Base-by-base conservation (phyloP, 1,139 yeast species). In the Candida sp. region DNA sequence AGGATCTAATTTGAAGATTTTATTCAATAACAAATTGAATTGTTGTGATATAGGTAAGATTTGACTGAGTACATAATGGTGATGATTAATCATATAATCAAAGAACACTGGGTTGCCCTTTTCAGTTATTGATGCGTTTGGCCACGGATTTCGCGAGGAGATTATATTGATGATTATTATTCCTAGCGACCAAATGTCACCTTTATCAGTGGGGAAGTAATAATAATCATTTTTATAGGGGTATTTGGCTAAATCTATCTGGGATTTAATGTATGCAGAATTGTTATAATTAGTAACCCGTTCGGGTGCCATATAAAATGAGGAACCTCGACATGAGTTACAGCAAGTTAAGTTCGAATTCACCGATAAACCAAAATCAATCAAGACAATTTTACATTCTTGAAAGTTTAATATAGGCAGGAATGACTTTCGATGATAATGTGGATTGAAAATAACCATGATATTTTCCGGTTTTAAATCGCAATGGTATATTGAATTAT, bases 301-400 rank as follows among this genome's bases (percentile, higher is more conserved):
- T 63, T 89, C 97, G 5, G 97, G 97, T 0, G 97, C 88, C 97
- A 90, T 90, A 66, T 90, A 90, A 63, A 87, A 90, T 30, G 88
- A 78, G 5, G 95, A 84, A 0, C 97, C 97, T 48, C 96, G 78
- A 50, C 96, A 89, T 35, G 84, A 81, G 54, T 86, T 87, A 49
- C 87, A 81, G 44, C 84, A 78, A 43, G 85, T 79, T 45, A 66
- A 66, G 40, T 74, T 66, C 5, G 81, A 74, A 45, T 75, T 73
- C 49, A 90, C 80, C 12, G 96, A 89, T 22, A 90, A 72, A 2
- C 97, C 97, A 57, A 90, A 90, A 63, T 90, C 97, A 30, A 93
- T 91, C 38, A 90, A 65, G 21, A 80, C 77, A 29, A 88, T 65
- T 37, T 73, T 75, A 22, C 79, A 64, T 42, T 88, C 88, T 44